A percentile compares a stretch with the other conserved stretches of the same genome.
These are phyloP conservation scores for Claviceps arundinis DNA, from an alignment of 2,329 filamentous ascomycete genomes.

Conservation along the genomic window DNA sequence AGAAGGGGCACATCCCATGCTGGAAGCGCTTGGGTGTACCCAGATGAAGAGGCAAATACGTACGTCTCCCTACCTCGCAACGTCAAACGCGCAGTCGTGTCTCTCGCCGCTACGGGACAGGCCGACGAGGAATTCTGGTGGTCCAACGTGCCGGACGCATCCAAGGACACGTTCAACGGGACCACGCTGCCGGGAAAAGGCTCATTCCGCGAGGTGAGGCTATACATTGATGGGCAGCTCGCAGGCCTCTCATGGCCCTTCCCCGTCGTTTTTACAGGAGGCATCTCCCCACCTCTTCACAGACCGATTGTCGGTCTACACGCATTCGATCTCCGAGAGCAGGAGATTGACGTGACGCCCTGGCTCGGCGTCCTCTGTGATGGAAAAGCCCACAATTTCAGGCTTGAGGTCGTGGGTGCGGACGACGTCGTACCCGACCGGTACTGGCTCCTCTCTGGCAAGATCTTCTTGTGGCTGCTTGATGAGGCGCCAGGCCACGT, in stretches of 20 bases:
- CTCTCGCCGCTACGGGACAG: constrained; percentile 67
- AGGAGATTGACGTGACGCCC: constrained; percentile 71
- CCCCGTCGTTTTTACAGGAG: constrained; percentile 71
- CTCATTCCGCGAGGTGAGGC: constrained; percentile 65
- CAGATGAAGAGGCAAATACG: constrained; percentile 45
- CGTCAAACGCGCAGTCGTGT: constrained; percentile 55
- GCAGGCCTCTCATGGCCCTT: constrained; percentile 73
- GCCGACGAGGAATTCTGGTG: constrained; percentile 75
- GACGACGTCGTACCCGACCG: constrained; percentile 33
- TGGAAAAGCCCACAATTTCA: constrained; percentile 50
- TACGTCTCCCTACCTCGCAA: constrained; percentile 51
- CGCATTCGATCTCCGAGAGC: constrained; percentile 64
- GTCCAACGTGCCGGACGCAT: constrained; percentile 56
- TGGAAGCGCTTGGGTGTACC: constrained; percentile 55
- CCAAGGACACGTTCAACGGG: constrained; percentile 43
- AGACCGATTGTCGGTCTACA: constrained; percentile 67
- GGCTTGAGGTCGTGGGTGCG: constrained; percentile 53
- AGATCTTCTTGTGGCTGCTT: constrained; percentile 68
- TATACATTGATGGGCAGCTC: constrained; percentile 58
- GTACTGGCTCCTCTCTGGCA: constrained; percentile 64
- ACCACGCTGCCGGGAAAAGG: constrained; percentile 52
- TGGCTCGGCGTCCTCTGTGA: constrained; percentile 60
- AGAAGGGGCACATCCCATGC: constrained; percentile 25
- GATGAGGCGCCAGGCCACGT: constrained; percentile 32
- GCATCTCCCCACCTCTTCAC: constrained; percentile 64